A percentile compares a stretch with the other conserved stretches of the same genome.
These are phyloP conservation scores for Neobulgaria alba DNA, from an alignment of 2,329 filamentous ascomycete genomes.

Conservation along the genomic window DNA sequence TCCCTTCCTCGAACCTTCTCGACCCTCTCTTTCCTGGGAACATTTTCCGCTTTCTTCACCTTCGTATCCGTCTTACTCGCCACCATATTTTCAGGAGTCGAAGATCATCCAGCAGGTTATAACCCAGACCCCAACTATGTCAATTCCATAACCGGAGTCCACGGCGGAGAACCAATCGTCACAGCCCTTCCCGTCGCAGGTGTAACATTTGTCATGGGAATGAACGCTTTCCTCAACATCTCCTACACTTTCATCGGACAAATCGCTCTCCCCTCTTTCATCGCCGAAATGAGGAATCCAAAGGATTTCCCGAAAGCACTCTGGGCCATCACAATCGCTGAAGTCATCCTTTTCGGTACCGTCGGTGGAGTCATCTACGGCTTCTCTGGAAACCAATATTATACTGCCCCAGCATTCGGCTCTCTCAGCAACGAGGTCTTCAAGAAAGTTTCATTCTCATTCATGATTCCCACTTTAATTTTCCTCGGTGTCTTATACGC, in stretches of 20 bases:
- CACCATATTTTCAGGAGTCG: slow-evolving; percentile 39
- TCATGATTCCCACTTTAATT: slow-evolving; percentile 41
- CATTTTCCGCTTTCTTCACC: slow-evolving; percentile 33
- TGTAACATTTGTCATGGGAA: slow-evolving; percentile 38
- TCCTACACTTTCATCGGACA: slow-evolving; percentile 43
- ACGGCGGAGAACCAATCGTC: too few species aligned
- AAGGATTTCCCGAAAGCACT: slow-evolving; percentile 43
- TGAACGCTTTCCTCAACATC: slow-evolving; percentile 42
- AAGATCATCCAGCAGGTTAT: slow-evolving; percentile 36
- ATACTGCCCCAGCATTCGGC: slow-evolving; percentile 41
- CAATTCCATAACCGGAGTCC: too few species aligned
- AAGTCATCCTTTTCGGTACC: slow-evolving; percentile 39
- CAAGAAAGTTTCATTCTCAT: slow-evolving; percentile 41
- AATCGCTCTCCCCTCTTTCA: slow-evolving; percentile 43
- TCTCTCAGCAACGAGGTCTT: slow-evolving; percentile 35
- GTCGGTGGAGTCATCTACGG: slow-evolving; percentile 40
- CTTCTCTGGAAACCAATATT: slow-evolving; percentile 40
- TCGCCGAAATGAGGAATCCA: slow-evolving; percentile 40
- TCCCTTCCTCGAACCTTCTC: slow-evolving; percentile 37
- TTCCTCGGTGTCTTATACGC: slow-evolving; percentile 42
- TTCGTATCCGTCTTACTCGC: too few species aligned
- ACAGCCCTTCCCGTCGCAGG: slow-evolving; percentile 38
- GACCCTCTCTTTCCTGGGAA: slow-evolving; percentile 42
- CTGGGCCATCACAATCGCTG: slow-evolving; percentile 37
- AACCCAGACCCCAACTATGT: too few species aligned